Evolutionary conservation across 805 yeast species (phyloP).

Genomic region (Wickerhamomyces xylosicus): DNA sequence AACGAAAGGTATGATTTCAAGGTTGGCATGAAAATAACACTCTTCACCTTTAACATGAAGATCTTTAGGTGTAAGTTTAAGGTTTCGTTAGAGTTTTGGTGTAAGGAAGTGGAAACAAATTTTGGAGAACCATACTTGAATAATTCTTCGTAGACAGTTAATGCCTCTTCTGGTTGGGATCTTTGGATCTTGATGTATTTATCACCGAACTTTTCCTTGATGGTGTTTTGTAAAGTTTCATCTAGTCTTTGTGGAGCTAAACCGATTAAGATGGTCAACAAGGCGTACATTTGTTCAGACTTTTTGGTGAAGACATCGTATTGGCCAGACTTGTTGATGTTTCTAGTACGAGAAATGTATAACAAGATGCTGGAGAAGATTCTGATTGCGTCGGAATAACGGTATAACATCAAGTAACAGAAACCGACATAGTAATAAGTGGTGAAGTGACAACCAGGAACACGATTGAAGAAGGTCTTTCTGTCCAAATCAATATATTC

Average conservation of each 20-base stretch:
- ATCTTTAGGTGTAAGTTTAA: conserved; percentile 30
- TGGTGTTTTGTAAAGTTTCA: conserved; percentile 31
- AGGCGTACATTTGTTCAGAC: conserved; percentile 41
- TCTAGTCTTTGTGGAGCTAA: conserved; percentile 37
- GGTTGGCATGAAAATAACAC: conserved; percentile 27
- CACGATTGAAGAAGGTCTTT: conserved; percentile 34
- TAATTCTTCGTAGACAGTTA: conserved; percentile 33
- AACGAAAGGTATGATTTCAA: conserved; percentile 35
- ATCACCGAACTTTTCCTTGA: conserved; percentile 37
- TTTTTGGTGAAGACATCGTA: conserved; percentile 36
- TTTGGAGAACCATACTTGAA: conserved; percentile 38
- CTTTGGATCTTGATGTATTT: conserved; percentile 31
- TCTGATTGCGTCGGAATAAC: conserved; percentile 40
- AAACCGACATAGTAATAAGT: conserved; percentile 42
- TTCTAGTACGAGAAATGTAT: conserved; percentile 35
- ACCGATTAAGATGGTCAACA: conserved; percentile 34
- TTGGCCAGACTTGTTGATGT: conserved; percentile 31
- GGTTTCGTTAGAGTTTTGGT: conserved; percentile 28
- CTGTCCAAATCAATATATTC: conserved; percentile 36
- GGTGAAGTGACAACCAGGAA: conserved; percentile 39
- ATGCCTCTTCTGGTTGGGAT: conserved; percentile 28
- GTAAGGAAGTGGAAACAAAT: conserved; percentile 32
- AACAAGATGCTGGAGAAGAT: conserved; percentile 35
- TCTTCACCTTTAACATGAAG: conserved; percentile 31
- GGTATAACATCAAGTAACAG: conserved; percentile 38